Percentiles rank a stretch among this genome's conserved stretches.
Conservation (phyloP, 2,329 filamentous ascomycete genomes). For the Fusarium begoniae region DNA sequence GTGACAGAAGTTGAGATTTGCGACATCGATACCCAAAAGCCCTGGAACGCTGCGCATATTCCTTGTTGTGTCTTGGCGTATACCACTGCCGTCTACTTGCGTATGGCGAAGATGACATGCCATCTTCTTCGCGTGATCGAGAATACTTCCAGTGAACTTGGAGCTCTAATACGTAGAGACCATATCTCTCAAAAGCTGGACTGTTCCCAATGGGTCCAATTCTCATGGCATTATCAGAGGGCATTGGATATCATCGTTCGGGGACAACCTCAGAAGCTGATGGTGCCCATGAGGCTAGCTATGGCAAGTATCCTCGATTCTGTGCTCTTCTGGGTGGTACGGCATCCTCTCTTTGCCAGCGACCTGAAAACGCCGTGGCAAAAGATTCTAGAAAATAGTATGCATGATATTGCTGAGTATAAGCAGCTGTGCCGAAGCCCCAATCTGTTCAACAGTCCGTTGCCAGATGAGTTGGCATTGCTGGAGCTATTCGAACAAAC, state of each 20-base stretch:
- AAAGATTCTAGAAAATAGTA: slow-evolving; percentile 34
- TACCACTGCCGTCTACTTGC: slow-evolving; percentile 43
- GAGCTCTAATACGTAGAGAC: slow-evolving; percentile 25
- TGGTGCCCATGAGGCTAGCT: slow-evolving; percentile 46
- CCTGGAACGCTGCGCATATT: slow-evolving; percentile 44
- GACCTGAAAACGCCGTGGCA: slow-evolving; percentile 42
- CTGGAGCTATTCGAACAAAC: slow-evolving; percentile 33
- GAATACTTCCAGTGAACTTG: slow-evolving; percentile 39
- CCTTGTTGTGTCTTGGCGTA: slow-evolving; percentile 48
- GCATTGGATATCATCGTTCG: slow-evolving; percentile 45
- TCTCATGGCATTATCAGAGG: slow-evolving; percentile 42
- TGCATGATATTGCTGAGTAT: slow-evolving; percentile 42
- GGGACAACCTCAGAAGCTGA: slow-evolving; percentile 34
- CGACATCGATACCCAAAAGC: slow-evolving; percentile 34
- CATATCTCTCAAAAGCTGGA: slow-evolving; percentile 26
- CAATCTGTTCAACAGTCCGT: slow-evolving; percentile 15
- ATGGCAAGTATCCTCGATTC: slow-evolving; percentile 46
- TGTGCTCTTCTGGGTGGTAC: slow-evolving; percentile 41
- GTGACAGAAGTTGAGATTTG: slow-evolving; percentile 43
- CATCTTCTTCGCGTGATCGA: slow-evolving; percentile 44
- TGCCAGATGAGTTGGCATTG: slow-evolving; percentile 31
- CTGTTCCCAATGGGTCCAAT: slow-evolving; percentile 29
- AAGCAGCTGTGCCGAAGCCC: slow-evolving; percentile 28
- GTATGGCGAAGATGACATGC: slow-evolving; percentile 41
- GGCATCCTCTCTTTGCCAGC: slow-evolving; percentile 35